Evolutionary conservation across 345 rosid genomes (phyloP), one percentile per base, ranked within the genome.

Genomic region (Corymbia maculata): DNA sequence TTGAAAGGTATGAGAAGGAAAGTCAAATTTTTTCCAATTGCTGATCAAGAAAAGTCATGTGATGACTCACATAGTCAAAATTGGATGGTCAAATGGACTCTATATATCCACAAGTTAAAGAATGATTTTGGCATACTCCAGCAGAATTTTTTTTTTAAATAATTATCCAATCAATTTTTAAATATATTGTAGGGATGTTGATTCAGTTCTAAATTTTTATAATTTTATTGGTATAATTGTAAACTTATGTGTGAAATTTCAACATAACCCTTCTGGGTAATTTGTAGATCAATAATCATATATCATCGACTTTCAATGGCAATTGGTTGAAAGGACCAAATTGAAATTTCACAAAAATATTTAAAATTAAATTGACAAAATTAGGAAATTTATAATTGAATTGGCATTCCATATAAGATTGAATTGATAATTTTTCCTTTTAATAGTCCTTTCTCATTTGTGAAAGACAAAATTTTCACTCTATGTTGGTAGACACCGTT

Each of bases 201-300:
- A 64, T 64, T 52, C 53, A 52, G 15, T 52, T 2, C 6, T 30
- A 14, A 6, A 3, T 13, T n/a, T 64, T n/a, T 1, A 55, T n/a
- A n/a, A n/a, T 7, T n/a, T n/a, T 7, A 3, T 36, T 15, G 14
- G n/a, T 30, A 2, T n/a, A n/a, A 64, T n/a, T 64, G 5, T 64
- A n/a, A 3, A 13, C 0, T 1, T 28, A 13, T 64, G 14, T 9
- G 13, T 13, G 19, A n/a, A 64, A 64, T 64, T n/a, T 64, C 9
- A n/a, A n/a, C 8, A 14, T 64, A 14, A 2, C 3, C 15, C 42
- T 64, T 64, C 0, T 2, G 0, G 1, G 5, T 9, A 64, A 64
- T n/a, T n/a, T 0, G 9, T 64, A 8, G 2, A 61, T 28, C 3
- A 0, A n/a, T n/a, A n/a, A n/a, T n/a, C n/a, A 2, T 0, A 0